Conservation (phyloP, 1,139 yeast species). For the Lizanozyma gosingica region DNA sequence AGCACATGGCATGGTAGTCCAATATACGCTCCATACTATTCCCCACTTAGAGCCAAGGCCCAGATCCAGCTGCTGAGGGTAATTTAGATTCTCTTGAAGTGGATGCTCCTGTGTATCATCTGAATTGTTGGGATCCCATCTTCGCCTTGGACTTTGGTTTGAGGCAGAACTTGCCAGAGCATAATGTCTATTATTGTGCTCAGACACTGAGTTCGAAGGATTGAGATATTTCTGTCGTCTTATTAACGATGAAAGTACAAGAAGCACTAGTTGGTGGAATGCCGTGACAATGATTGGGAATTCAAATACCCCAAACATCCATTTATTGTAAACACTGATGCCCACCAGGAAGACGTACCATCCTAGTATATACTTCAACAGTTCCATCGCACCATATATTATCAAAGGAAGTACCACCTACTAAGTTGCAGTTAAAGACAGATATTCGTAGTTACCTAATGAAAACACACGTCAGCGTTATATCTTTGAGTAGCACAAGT, state of each 20-base stretch:
- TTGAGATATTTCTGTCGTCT: conserved; percentile 8
- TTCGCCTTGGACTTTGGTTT: background rate
- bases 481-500: no score
- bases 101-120: no score
- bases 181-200: conserved; percentile 9
- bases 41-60: background rate
- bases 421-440: no score
- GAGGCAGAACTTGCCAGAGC: conserved; percentile 6
- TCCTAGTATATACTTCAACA: conserved; percentile 24
- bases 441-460: no score
- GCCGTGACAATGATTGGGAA: conserved; percentile 82
- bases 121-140: no score
- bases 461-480: no score
- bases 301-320: conserved; percentile 91
- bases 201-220: no score
- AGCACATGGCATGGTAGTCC: conserved; percentile 69
- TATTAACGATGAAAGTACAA: conserved; percentile 35
- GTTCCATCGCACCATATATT: no score
- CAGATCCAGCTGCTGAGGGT: conserved; percentile 6
- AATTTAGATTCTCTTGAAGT: conserved; percentile 14
- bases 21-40: conserved; percentile 1
- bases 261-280: conserved; percentile 64
- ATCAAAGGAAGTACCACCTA: no score
- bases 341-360: conserved; percentile 59
- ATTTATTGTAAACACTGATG: conserved; percentile 85